Evolutionary conservation across 257 asterid genomes (phyloP), one percentile per base, ranked within the genome.

Genomic region (Mentha longifolia): DNA sequence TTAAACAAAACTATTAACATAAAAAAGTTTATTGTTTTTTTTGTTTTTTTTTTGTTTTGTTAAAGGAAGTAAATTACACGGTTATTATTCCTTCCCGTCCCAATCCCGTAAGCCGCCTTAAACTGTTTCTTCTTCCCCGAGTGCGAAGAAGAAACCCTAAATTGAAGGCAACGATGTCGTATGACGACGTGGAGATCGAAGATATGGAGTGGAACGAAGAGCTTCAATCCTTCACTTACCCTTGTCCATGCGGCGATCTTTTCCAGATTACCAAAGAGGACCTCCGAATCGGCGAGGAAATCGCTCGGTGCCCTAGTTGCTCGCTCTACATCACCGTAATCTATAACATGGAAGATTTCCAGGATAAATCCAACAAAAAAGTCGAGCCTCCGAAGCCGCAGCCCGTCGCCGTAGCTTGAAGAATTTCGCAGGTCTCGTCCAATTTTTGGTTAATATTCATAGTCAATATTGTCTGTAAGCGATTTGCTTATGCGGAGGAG

Each of bases 151-250:
- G 50, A 67, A 65, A 57, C 82, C 82, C 77, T 73, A 63, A 65
- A 33, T 73, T 15, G 57, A 8, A n/a, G 31, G 31, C 31, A 64
- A 67, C 79, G 86, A 93, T 93, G 97, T 91, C 97, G 83, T 93
- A 93, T 80, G 97, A 93, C 63, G 98, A 93, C 37, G 97, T 93
- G 1, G 98, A 93, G 86, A 93, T 93, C 68, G 98, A 93, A 73
- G 97, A 93, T 74, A 93, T 93, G 98, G 98, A 93, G 83, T 93
- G 98, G 98, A 84, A 88, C 79, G 81, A 93, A 28, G 91, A 85
- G 83, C 80, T 93, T 20, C 72, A 87, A 68, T 81, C 98, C 3
- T 93, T 63, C 81, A 93, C 96, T 0, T 93, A 93, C 69, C 98
- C 98, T 0, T 93, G 98, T 35, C 98, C 97, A 3, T 93, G 98